These are phyloP conservation scores for Monosporozyma siamensis DNA, from an alignment of 805 yeast species.

Conservation along the genomic window DNA sequence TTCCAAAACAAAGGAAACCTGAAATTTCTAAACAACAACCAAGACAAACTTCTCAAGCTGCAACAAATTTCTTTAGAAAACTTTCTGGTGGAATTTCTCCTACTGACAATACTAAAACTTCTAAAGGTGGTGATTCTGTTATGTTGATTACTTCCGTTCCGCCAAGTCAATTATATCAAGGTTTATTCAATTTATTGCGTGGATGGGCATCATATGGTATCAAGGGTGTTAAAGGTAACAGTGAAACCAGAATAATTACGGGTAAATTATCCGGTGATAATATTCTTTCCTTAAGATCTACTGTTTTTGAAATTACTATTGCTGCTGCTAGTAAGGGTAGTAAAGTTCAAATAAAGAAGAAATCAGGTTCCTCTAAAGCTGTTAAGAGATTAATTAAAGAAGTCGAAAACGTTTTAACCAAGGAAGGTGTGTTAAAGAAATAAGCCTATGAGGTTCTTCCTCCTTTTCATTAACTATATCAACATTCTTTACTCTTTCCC, in stretches of 20 bases:
- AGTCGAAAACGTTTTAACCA: constrained; percentile 52
- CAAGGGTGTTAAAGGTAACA: constrained; percentile 42
- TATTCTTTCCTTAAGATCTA: constrained; percentile 51
- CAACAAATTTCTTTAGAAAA: constrained; percentile 29
- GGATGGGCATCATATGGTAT: constrained; percentile 70
- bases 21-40: constrained; percentile 7
- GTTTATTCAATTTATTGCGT: constrained; percentile 49
- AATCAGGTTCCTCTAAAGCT: constrained; percentile 57
- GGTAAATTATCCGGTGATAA: constrained; percentile 57
- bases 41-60: constrained; percentile 8
- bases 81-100: constrained; percentile 21
- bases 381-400: constrained; percentile 52
- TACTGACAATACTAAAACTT: background rate
- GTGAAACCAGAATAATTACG: constrained; percentile 37
- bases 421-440: constrained; percentile 42
- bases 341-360: constrained; percentile 48
- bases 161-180: constrained; percentile 51
- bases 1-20: constrained; percentile 9
- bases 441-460: background rate
- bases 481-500: background rate
- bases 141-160: constrained; percentile 27
- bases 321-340: constrained; percentile 39
- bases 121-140: background rate
- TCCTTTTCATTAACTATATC: background rate
- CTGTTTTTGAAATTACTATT: constrained; percentile 51